phyloP scores from a whole-genome alignment of 192 early-diverging fungal genomes.

The Entomortierella chlamydospora region DNA sequence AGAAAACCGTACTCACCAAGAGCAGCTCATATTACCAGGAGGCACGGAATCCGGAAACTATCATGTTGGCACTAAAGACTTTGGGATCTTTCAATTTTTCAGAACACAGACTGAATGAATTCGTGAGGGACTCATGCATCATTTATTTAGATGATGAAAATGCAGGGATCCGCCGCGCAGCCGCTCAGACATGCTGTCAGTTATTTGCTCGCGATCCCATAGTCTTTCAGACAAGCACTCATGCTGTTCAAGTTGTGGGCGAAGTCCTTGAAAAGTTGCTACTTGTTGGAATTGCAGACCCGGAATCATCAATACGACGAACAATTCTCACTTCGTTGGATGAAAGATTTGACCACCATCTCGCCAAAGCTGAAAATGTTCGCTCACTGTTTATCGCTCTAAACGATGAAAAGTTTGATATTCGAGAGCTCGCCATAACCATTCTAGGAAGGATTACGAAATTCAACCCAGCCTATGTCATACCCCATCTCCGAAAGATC shows the following conservation, averaged over 20 bases:
- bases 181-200: slow-evolving; percentile 86
- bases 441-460: slow-evolving; percentile 84
- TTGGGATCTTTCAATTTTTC: slow-evolving; percentile 89
- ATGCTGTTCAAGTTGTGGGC: slow-evolving; percentile 85
- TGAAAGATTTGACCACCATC: slow-evolving; percentile 87
- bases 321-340: slow-evolving; percentile 84
- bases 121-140: slow-evolving; percentile 86
- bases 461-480: slow-evolving; percentile 92
- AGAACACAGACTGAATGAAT: slow-evolving; percentile 85
- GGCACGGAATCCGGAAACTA: slow-evolving; percentile 72
- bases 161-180: slow-evolving; percentile 83
- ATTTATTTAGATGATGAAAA: slow-evolving; percentile 84
- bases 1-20: slow-evolving; percentile 9
- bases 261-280: slow-evolving; percentile 91
- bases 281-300: slow-evolving; percentile 89
- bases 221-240: slow-evolving; percentile 74
- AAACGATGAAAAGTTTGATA: slow-evolving; percentile 92
- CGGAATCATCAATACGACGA: slow-evolving; percentile 76
- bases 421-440: slow-evolving; percentile 82
- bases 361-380: slow-evolving; percentile 91
- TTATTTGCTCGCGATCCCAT: slow-evolving; percentile 85
- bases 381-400: slow-evolving; percentile 87
- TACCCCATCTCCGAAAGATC: slow-evolving; percentile 86
- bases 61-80: slow-evolving; percentile 84
- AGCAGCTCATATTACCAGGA: slow-evolving; percentile 56